Evolutionary conservation across 2,329 filamentous ascomycete genomes (phyloP).

Genomic region (Sporothrix curviconia): DNA sequence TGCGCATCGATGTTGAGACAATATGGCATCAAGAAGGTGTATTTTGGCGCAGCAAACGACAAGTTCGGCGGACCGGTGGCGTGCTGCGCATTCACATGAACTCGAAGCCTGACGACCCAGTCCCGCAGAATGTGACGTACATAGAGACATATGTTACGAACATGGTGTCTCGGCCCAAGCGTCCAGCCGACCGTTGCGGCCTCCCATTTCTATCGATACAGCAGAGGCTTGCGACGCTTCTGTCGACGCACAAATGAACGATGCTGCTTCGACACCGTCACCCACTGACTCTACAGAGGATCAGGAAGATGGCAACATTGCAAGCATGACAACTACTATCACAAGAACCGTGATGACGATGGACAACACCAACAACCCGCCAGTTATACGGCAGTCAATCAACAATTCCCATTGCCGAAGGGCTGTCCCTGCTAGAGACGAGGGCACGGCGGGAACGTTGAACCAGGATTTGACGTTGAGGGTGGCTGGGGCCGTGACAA

Average conservation of each 20-base stretch:
- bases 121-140: slow-evolving; percentile 16
- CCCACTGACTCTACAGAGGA: slow-evolving; percentile 3
- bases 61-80: slow-evolving; percentile 95
- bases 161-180: slow-evolving; percentile 19
- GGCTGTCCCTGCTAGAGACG: slow-evolving; percentile 23
- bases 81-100: slow-evolving; percentile 78
- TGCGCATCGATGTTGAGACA: slow-evolving; percentile 89
- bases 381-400: slow-evolving; percentile 18
- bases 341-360: slow-evolving; percentile 10
- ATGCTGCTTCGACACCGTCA: background rate
- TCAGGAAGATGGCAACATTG: background rate
- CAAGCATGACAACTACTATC: background rate
- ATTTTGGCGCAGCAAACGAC: slow-evolving; percentile 93
- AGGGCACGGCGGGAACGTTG: slow-evolving; percentile 61
- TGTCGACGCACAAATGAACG: background rate
- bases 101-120: slow-evolving; percentile 35
- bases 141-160: slow-evolving; percentile 21
- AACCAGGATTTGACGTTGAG: slow-evolving; percentile 72
- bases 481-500: slow-evolving; percentile 87
- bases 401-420: slow-evolving; percentile 22
- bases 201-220: background rate
- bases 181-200: slow-evolving; percentile 3
- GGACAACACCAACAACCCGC: slow-evolving; percentile 8
- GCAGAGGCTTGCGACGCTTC: background rate
- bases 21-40: slow-evolving; percentile 80